Conservation (phyloP, 352 stramenopile genomes). For the Globisporangium okanoganense region DNA sequence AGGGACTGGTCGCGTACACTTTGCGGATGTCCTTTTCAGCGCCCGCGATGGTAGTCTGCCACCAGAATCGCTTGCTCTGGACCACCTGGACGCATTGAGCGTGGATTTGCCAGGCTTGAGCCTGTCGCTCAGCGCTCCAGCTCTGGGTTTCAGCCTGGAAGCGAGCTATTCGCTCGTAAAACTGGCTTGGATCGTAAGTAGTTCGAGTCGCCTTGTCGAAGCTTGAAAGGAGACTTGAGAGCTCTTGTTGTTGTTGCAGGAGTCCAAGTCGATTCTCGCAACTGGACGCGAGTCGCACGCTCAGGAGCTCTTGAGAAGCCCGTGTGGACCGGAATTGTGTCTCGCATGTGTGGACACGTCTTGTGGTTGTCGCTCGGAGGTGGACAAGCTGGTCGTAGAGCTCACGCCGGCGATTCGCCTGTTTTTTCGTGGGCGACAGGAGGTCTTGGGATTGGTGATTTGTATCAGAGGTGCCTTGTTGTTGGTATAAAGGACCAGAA, state of each 20-base stretch:
- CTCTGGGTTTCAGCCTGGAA: conserved; percentile 9
- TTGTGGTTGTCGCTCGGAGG: conserved; percentile 23
- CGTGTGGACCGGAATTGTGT: conserved; percentile 13
- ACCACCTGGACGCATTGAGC: conserved; percentile 25
- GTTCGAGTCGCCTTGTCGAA: not conserved
- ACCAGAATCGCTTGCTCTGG: conserved; percentile 39
- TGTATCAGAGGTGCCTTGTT: not conserved
- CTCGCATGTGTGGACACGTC: conserved; percentile 20
- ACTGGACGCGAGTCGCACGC: conserved; percentile 28
- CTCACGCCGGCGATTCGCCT: conserved; percentile 22
- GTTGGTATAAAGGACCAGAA: not conserved
- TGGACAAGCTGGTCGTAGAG: conserved; percentile 40
- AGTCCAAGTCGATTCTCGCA: conserved; percentile 38
- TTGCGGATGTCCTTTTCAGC: conserved; percentile 40
- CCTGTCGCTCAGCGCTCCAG: conserved; percentile 22
- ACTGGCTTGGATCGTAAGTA: not conserved
- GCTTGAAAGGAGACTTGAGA: not conserved
- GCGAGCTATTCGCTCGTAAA: not conserved
- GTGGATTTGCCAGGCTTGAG: conserved; percentile 38
- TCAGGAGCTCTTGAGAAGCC: conserved; percentile 16
- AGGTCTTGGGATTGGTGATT: not conserved
- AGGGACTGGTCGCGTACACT: conserved; percentile 34
- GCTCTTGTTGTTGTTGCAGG: conserved; percentile 23
- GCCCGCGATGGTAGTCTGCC: conserved; percentile 46
- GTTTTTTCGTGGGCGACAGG: conserved; percentile 10